These are phyloP conservation scores for Suillus decipiens DNA, from an alignment of 768 basidiomycete species.

Conservation along the genomic window DNA sequence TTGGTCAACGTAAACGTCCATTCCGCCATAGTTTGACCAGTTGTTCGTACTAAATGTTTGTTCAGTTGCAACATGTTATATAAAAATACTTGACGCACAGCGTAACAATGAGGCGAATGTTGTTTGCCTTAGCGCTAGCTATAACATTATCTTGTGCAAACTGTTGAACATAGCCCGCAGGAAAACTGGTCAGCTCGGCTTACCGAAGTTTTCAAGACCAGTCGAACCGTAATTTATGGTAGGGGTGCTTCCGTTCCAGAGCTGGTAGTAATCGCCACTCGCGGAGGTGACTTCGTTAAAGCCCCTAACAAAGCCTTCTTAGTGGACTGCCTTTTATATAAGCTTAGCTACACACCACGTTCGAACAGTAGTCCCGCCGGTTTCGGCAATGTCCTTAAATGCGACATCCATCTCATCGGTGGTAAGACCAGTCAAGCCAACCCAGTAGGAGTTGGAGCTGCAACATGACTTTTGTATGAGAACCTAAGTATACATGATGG, in stretches of 20 bases:
- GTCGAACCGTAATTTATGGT: constrained; percentile 57
- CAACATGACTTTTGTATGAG: not conserved
- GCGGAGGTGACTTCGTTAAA: constrained; percentile 57
- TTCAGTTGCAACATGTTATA: not conserved
- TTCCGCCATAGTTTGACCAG: constrained; percentile 24
- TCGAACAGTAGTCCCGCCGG: constrained; percentile 55
- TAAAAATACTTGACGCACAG: constrained; percentile 10
- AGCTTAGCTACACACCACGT: constrained; percentile 42
- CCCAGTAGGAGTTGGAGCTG: constrained; percentile 60
- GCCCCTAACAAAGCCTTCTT: constrained; percentile 38
- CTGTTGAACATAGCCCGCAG: not conserved
- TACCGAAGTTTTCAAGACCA: constrained; percentile 54
- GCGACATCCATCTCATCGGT: constrained; percentile 50
- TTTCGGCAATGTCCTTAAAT: constrained; percentile 50
- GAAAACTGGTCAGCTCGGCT: not conserved
- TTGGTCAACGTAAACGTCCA: constrained; percentile 31
- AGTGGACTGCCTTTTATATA: not conserved
- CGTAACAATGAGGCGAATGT: constrained; percentile 23
- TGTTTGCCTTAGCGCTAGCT: constrained; percentile 21
- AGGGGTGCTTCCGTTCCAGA: constrained; percentile 49
- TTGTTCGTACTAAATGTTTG: constrained; percentile 21
- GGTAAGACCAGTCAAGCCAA: constrained; percentile 48
- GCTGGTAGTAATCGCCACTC: constrained; percentile 54
- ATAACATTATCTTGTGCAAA: constrained; percentile 22
- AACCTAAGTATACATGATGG: not conserved